Base-by-base conservation (phyloP, 2,329 filamentous ascomycete species). In the Ophiosphaerella narmari region DNA sequence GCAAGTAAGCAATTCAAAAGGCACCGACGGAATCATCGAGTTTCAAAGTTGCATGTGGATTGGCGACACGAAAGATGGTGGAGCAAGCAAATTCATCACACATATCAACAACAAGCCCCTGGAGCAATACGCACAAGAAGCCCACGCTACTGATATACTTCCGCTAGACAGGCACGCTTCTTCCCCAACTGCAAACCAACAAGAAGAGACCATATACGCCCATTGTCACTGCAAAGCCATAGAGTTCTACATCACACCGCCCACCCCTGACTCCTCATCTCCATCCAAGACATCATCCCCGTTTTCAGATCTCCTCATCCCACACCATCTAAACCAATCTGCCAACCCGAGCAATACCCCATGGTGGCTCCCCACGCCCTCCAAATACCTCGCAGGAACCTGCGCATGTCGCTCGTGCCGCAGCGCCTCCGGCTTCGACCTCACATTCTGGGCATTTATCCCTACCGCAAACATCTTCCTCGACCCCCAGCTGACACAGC, bases 21-120 rank as follows among this genome's bases (percentile, higher is more conserved):
- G 73, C 36, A 60, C 59, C 0, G 60, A 64, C 6, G 63, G 54
- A 2, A 41, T 81, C 5, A 38, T 71, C 4, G 40, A 63, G 13
- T 60, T 62, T 24, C 56, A 58, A 6, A 57, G 71, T 5, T 77
- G 80, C 43, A 75, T 80, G 9, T 81, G 77, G 57, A 68, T 82
- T 2, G 73, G 68, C 1, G 80, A 83, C 45, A 83, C 81, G 1
- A 32, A 69, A 1, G 82, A 84, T 59, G 82, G 81, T 1, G 81
- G 82, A 0, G 73, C 79, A 0, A 75, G 75, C 8, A 57, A 72
- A 1, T 83, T 78, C 76, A 62, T 82, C 13, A 69, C 66, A 6
- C 70, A 75, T 13, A 50, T 65, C 5, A 60, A 68, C 23, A 68
- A 63, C 3, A 73, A 44, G 14, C 14, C 26, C 7, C 38, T 68